Conservation (phyloP, 345 rosid species). For the Camelina sativa region DNA sequence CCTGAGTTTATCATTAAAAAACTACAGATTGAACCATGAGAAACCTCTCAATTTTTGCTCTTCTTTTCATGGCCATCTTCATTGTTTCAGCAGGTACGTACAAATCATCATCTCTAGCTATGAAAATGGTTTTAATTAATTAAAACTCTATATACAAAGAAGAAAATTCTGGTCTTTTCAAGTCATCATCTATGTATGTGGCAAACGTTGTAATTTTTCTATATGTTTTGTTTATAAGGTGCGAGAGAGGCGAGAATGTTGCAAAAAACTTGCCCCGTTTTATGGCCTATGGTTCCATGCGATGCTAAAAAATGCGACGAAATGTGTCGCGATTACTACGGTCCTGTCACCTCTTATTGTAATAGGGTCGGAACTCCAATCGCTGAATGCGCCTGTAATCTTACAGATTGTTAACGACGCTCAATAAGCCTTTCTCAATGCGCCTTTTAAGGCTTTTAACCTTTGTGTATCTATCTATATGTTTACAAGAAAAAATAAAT, state of each 20-base stretch:
- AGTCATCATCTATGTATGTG: background rate
- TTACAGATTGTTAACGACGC: conserved; percentile 6
- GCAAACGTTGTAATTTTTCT: background rate
- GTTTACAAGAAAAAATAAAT: background rate
- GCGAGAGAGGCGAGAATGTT: conserved; percentile 40
- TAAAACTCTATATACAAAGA: background rate
- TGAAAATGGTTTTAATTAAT: background rate
- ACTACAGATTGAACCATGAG: conserved; percentile 24
- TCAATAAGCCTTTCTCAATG: too few relatives aligned
- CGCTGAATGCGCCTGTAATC: conserved; percentile 33
- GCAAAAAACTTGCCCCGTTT: conserved; percentile 4
- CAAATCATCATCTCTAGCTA: background rate
- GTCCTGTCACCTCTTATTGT: conserved; percentile 31
- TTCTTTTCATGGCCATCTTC: conserved; percentile 38
- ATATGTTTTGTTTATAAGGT: background rate
- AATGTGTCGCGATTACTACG: conserved; percentile 32
- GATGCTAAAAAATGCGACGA: conserved; percentile 24
- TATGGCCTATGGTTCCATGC: conserved; percentile 42
- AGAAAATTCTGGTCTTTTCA: background rate
- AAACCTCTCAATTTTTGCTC: conserved; percentile 6
- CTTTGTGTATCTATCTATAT: conserved; percentile 2
- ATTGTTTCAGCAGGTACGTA: conserved; percentile 36
- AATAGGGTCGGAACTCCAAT: conserved; percentile 8
- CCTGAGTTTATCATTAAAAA: background rate
- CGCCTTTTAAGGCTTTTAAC: too few relatives aligned